Conservation (phyloP, 176 grass and related monocot species). For the Oryza glumipatula region DNA sequence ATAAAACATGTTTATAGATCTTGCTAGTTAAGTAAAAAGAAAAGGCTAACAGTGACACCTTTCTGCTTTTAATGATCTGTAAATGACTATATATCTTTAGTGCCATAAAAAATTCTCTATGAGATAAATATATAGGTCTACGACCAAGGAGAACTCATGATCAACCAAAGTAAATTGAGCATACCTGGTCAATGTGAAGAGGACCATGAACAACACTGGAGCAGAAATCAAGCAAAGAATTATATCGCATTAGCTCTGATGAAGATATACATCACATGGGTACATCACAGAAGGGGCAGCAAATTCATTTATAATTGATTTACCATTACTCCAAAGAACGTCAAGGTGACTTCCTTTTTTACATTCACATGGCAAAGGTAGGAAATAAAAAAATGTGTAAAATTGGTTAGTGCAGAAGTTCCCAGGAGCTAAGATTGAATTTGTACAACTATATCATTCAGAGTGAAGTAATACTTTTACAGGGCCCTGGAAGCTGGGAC, state of each 20-base stretch:
- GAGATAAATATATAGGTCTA: neutral
- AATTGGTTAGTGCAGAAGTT: slow-evolving; percentile 32
- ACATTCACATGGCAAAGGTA: slow-evolving; percentile 35
- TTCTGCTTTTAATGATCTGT: neutral
- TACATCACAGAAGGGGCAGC: neutral
- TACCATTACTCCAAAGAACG: slow-evolving; percentile 17
- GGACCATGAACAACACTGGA: neutral
- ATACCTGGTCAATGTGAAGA: slow-evolving; percentile 1
- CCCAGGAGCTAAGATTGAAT: slow-evolving; percentile 42
- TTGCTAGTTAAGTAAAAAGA: slow-evolving; percentile 8
- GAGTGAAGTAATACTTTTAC: slow-evolving; percentile 22
- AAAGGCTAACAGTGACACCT: neutral
- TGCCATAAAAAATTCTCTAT: neutral
- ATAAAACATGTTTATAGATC: neutral
- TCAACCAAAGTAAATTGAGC: slow-evolving; percentile 18
- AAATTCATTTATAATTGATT: slow-evolving; percentile 31
- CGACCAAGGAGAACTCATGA: neutral
- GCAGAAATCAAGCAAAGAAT: slow-evolving; percentile 15
- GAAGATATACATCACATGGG: neutral
- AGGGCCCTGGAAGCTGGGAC: slow-evolving; percentile 23
- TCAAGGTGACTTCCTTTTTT: slow-evolving; percentile 1
- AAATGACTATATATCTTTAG: neutral
- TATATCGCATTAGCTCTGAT: slow-evolving; percentile 5
- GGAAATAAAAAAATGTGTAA: slow-evolving; percentile 40
- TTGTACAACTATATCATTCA: slow-evolving; percentile 33